phyloP scores from a whole-genome alignment of 129 eudicot species.

The Glebionis coronaria region DNA sequence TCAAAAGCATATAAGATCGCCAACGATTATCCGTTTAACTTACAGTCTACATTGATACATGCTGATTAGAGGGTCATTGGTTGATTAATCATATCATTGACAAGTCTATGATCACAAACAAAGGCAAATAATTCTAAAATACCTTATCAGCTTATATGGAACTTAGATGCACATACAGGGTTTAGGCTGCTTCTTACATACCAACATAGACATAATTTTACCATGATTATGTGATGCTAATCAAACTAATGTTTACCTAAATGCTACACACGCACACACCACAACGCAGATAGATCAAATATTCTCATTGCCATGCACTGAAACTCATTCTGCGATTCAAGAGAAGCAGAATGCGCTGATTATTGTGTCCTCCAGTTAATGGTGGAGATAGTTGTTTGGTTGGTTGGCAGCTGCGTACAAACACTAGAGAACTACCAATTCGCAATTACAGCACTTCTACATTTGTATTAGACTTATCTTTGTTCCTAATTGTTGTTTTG shows the following conservation, averaged over 20 bases:
- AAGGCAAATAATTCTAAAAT: background rate
- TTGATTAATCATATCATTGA: constrained; percentile 1
- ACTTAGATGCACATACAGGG: background rate
- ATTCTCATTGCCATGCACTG: background rate
- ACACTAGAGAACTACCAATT: background rate
- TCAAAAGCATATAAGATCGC: too few relatives aligned
- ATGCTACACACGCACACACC: background rate
- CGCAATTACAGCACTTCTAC: background rate
- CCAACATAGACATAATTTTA: background rate
- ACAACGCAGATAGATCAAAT: background rate
- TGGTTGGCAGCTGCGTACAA: background rate
- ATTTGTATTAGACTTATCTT: background rate
- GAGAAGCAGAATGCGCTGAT: background rate
- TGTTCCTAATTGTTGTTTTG: background rate
- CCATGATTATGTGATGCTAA: background rate
- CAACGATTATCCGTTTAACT: too few relatives aligned
- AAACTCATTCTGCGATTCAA: background rate
- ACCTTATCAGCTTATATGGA: constrained; percentile 3
- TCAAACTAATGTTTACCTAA: background rate
- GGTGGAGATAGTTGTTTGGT: background rate
- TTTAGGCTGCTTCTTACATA: background rate
- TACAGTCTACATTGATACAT: too few relatives aligned
- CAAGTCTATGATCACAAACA: background rate
- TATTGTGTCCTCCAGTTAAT: background rate
- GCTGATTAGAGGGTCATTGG: background rate